Evolutionary conservation across 805 yeast species (phyloP), one percentile per base, ranked within the genome.

Genomic region (Blastobotrys chiropterorum): DNA sequence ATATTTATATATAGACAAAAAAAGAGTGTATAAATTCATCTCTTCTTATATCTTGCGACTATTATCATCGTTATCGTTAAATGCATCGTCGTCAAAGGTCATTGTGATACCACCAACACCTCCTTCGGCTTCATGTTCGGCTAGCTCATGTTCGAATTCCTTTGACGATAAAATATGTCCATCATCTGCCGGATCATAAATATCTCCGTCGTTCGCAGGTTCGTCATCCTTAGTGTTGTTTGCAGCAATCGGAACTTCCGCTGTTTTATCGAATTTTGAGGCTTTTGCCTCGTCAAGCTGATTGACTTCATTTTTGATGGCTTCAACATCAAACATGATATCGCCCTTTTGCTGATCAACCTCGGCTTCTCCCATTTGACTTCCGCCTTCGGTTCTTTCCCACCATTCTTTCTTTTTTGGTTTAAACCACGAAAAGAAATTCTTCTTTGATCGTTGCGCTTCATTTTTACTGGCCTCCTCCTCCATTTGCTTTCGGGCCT

Each of bases 401-500:
- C 73, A 78, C 83, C 85, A 82, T 62, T 70, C 78, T 62, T 72
- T 77, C 71, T 76, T 73, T 53, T 74, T 77, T 56, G 80, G 71
- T 73, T 57, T 60, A 75, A 73, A 52, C 71, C 74, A 21, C 67
- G 63, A 75, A 72, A 76, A 42, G 66, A 64, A 48, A 44, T 66
- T 65, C 58, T 70, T 72, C 51, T 62, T 67, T 20, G 58, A 56
- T 53, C 55, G 58, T 47, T 58, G 54, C 19, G 54, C 59, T 26
- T 57, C 56, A 47, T 56, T 43, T 44, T 62, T 62, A 11, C 45
- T 19, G 13, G 49, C 53, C 46, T 61, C 61, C 16, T 50, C 51
- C 49, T 71, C 76, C 74, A 82, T 72, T 56, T 79, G 79, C 50
- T 80, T 81, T 51, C 87, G 78, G 0, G 95, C 95, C 57, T 85